These are phyloP conservation scores for Auricularia sp. DNA, from an alignment of 768 basidiomycete genomes.

Conservation along the genomic window DNA sequence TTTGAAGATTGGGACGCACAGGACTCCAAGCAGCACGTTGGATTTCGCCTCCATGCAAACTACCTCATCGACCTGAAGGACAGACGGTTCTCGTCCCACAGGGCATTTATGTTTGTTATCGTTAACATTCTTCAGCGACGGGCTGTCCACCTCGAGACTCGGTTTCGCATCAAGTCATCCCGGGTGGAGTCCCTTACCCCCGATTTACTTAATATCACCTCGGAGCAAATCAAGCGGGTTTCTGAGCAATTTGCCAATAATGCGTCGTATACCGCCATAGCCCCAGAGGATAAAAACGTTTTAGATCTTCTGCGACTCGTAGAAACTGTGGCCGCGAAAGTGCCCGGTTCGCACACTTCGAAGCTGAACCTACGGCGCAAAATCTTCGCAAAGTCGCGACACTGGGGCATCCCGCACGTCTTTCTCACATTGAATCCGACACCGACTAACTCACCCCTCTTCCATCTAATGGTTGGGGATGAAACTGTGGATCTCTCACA, in stretches of 20 bases:
- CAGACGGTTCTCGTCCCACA: conserved; percentile 16
- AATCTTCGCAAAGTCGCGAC: conserved; percentile 20
- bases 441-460: conserved; percentile 18
- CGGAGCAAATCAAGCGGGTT: conserved; percentile 1
- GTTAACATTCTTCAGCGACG: conserved; percentile 21
- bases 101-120: conserved; percentile 19
- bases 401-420: conserved; percentile 20
- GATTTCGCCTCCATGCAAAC: conserved; percentile 17
- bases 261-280: not conserved
- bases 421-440: conserved; percentile 22
- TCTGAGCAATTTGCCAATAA: conserved; percentile 11
- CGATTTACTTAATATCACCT: conserved; percentile 5
- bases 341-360: conserved; percentile 23
- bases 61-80: conserved; percentile 16
- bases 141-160: conserved; percentile 17
- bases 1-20: conserved; percentile 17
- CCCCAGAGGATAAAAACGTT: conserved; percentile 13
- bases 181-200: conserved; percentile 11
- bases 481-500: conserved; percentile 3
- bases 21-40: not conserved
- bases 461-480: conserved; percentile 23
- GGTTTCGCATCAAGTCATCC: conserved; percentile 13
- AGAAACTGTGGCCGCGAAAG: conserved; percentile 21
- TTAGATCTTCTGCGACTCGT: conserved; percentile 18
- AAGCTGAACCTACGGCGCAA: conserved; percentile 18